phyloP scores from a whole-genome alignment of 2,329 filamentous ascomycete genomes.

The Phoma sp. region DNA sequence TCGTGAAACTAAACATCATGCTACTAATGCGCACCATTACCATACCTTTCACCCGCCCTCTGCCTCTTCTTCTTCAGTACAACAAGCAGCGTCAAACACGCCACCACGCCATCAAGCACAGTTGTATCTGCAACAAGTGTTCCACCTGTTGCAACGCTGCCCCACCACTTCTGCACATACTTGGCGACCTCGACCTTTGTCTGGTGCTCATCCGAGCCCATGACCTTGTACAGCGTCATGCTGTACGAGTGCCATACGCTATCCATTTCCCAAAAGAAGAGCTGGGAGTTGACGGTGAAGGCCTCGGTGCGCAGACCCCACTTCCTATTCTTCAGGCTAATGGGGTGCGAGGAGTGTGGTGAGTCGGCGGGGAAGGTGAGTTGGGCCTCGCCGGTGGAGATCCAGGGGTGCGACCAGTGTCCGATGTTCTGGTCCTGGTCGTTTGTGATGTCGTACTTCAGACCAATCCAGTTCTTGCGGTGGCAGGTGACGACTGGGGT shows the following conservation, averaged over 20 bases:
- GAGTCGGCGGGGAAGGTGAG: not conserved
- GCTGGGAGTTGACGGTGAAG: not conserved
- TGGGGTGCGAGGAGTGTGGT: not conserved
- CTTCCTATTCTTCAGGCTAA: not conserved
- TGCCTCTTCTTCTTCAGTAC: slow-evolving; percentile 1
- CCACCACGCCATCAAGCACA: not conserved
- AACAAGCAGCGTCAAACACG: not conserved
- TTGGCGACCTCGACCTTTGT: not conserved
- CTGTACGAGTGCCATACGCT: not conserved
- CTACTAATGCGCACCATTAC: not conserved
- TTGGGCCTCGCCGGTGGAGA: not conserved
- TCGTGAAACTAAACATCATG: too few species aligned
- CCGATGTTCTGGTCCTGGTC: not conserved
- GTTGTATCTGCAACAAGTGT: not conserved
- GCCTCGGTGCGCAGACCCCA: not conserved
- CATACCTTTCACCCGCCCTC: not conserved
- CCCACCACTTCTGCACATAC: slow-evolving; percentile 4
- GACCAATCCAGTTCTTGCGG: not conserved
- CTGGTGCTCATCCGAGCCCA: not conserved
- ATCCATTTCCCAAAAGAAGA: not conserved
- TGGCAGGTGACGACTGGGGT: not conserved
- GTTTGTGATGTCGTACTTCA: not conserved
- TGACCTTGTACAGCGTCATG: not conserved
- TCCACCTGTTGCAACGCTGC: not conserved
- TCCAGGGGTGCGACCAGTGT: not conserved